These are phyloP conservation scores for Myxozyma kluyveri DNA, from an alignment of 805 yeast genomes.

Conservation along the genomic window DNA sequence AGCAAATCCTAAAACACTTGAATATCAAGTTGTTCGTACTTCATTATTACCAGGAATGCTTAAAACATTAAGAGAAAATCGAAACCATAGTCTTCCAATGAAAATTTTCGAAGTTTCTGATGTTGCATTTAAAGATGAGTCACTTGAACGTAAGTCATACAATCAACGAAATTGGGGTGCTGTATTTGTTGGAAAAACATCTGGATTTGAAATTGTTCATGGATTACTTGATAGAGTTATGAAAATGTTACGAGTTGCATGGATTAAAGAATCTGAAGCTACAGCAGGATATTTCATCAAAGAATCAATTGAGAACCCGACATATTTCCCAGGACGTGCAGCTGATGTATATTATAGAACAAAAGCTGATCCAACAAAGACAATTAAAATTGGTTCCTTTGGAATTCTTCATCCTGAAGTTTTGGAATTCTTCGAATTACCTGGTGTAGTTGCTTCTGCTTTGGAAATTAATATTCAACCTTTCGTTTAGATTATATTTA, in stretches of 20 bases:
- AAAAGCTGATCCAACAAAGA: conserved; percentile 41
- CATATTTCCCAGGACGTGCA: conserved; percentile 96
- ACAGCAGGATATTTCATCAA: conserved; percentile 26
- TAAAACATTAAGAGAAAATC: conserved; percentile 92
- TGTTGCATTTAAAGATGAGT: conserved; percentile 77
- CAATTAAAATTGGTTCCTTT: conserved; percentile 60
- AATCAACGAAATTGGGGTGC: conserved; percentile 97
- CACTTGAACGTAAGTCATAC: conserved; percentile 81
- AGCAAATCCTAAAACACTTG: conserved; percentile 94
- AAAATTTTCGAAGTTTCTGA: conserved; percentile 95
- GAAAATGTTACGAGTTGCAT: conserved; percentile 86
- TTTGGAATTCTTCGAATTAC: conserved; percentile 78
- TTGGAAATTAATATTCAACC: conserved; percentile 89
- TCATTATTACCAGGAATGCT: conserved; percentile 89
- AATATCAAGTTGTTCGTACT: conserved; percentile 97
- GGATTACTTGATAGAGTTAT: conserved; percentile 91
- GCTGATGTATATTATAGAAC: conserved; percentile 79
- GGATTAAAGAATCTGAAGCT: conserved; percentile 37
- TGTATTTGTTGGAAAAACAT: conserved; percentile 86
- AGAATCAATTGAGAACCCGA: conserved; percentile 40
- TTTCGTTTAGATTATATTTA: conserved; percentile 55
- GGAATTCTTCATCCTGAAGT: conserved; percentile 98
- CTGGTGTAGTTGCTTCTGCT: conserved; percentile 78
- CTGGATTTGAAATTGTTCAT: conserved; percentile 92
- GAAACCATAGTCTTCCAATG: conserved; percentile 92